A percentile compares a stretch with the other conserved stretches of the same genome.
Evolutionary conservation across 192 early-diverging fungal species (phyloP).

Genomic region (Neocallimastix lanati): DNA sequence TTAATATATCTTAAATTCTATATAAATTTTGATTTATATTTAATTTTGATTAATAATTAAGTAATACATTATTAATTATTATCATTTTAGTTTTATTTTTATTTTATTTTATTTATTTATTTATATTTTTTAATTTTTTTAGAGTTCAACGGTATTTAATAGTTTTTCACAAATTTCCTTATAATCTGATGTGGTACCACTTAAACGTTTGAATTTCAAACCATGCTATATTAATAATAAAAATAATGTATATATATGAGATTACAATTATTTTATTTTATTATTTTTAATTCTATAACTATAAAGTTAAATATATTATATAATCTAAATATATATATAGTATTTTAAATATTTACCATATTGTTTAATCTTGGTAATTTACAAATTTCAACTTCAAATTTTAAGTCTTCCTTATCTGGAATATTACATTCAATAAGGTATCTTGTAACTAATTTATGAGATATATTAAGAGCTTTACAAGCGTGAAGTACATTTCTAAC

Average conservation of each 20-base stretch:
- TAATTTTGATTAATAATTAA: too few relatives aligned
- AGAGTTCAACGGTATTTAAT: background rate
- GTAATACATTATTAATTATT: too few relatives aligned
- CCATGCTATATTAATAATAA: background rate
- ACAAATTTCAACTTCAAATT: conserved; percentile 2
- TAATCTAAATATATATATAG: too few relatives aligned
- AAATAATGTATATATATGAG: too few relatives aligned
- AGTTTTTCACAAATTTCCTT: background rate
- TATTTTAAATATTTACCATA: background rate
- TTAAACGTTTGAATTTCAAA: background rate
- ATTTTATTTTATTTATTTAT: too few relatives aligned
- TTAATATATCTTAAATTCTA: too few relatives aligned
- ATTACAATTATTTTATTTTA: too few relatives aligned
- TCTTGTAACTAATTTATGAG: conserved; percentile 13
- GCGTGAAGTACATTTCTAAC: conserved; percentile 18
- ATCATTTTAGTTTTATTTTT: too few relatives aligned
- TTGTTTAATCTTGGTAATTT: conserved; percentile 2
- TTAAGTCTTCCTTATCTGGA: background rate
- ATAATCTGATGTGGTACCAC: background rate
- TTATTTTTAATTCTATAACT: too few relatives aligned
- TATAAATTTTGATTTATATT: too few relatives aligned
- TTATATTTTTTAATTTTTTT: too few relatives aligned
- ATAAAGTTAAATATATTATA: too few relatives aligned
- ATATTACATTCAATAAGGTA: conserved; percentile 12
- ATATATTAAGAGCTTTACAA: conserved; percentile 15